A percentile compares a stretch with the other conserved stretches of the same genome.
phyloP scores from a whole-genome alignment of 2,329 filamentous ascomycete species.

The Dendrostoma leiphaemia region DNA sequence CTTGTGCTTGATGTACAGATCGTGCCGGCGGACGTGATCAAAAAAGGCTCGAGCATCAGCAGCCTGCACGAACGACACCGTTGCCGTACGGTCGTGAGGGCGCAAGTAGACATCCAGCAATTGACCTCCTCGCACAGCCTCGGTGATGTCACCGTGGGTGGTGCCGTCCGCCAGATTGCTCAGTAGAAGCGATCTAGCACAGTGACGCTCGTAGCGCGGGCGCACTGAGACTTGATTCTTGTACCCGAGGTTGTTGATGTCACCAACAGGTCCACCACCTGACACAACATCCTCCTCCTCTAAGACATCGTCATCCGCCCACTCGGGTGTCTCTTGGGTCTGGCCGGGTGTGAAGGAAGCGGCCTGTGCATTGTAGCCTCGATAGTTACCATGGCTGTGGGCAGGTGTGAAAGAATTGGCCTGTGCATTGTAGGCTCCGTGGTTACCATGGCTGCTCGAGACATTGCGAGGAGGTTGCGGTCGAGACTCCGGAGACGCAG shows the following conservation, averaged over 20 bases:
- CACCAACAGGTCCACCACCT: slow-evolving; percentile 13
- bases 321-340: slow-evolving; percentile 14
- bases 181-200: slow-evolving; percentile 60
- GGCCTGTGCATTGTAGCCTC: slow-evolving; percentile 9
- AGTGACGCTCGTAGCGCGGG: slow-evolving; percentile 34
- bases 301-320: slow-evolving; percentile 17
- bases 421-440: slow-evolving; percentile 12
- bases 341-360: slow-evolving; percentile 8
- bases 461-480: neutral
- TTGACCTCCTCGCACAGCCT: slow-evolving; percentile 66
- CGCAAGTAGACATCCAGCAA: slow-evolving; percentile 68
- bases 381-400: slow-evolving; percentile 11
- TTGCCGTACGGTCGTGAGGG: slow-evolving; percentile 55
- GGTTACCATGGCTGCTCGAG: neutral
- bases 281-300: slow-evolving; percentile 2
- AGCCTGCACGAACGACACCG: slow-evolving; percentile 68
- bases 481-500: neutral
- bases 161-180: slow-evolving; percentile 59
- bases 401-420: slow-evolving; percentile 8
- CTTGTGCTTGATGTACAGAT: slow-evolving; percentile 67
- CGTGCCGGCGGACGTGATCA: slow-evolving; percentile 60
- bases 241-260: slow-evolving; percentile 13
- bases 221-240: slow-evolving; percentile 15
- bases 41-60: slow-evolving; percentile 64
- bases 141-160: slow-evolving; percentile 64